A percentile compares a stretch with the other conserved stretches of the same genome.
Conservation (phyloP, 2,329 filamentous ascomycete species). For the Fusarium abutilonis region DNA sequence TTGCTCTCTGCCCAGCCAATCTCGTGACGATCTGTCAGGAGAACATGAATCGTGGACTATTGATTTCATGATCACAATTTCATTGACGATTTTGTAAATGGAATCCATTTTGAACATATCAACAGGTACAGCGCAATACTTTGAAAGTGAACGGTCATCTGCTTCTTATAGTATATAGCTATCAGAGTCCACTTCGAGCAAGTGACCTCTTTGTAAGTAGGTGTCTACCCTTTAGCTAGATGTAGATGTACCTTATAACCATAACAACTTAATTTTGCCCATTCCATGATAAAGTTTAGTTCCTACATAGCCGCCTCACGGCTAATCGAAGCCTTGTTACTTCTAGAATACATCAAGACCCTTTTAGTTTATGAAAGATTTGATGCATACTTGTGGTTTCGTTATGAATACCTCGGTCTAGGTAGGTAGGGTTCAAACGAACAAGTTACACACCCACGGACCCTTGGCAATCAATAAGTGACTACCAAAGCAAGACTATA, state of each 20-base stretch:
- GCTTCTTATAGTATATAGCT: no score
- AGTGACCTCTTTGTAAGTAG: not conserved
- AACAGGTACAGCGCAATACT: no score
- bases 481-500: no score
- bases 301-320: not conserved
- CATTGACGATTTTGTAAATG: no score
- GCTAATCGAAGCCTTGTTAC: not conserved
- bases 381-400: not conserved
- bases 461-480: no score
- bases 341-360: no score
- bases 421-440: slow-evolving; percentile 4
- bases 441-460: slow-evolving; percentile 13
- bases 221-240: not conserved
- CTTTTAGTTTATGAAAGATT: no score
- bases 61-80: not conserved
- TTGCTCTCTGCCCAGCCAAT: slow-evolving; percentile 11
- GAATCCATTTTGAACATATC: no score
- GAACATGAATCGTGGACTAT: not conserved
- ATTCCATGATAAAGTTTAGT: not conserved
- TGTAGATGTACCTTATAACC: no score
- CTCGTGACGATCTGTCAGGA: slow-evolving; percentile 24
- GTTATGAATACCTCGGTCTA: not conserved
- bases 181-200: not conserved
- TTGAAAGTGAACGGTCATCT: no score
- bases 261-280: not conserved